Evolutionary conservation across 495 filamentous ascomycete genomes (phyloP).

Genomic region (Aspergillus olivimuriae): DNA sequence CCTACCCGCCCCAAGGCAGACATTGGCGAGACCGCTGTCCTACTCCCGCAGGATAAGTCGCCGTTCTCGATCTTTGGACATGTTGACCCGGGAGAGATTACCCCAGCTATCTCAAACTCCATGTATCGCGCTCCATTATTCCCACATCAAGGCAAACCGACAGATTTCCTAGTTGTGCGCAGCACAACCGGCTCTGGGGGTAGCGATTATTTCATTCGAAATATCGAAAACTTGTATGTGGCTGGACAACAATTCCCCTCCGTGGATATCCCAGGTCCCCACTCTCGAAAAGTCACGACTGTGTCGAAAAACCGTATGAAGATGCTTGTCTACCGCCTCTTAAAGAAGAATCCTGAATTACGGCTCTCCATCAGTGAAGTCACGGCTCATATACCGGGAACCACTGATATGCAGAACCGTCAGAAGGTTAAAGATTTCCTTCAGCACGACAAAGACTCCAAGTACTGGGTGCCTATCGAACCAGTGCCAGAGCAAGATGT

Average conservation of each 20-base stretch:
- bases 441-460: constrained; percentile 71
- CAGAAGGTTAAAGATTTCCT: constrained; percentile 98
- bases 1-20: constrained; percentile 65
- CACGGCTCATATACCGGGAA: constrained; percentile 80
- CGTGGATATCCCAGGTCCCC: constrained; percentile 84
- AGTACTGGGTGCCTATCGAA: constrained; percentile 80
- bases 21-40: constrained; percentile 77
- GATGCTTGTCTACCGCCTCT: constrained; percentile 85
- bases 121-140: constrained; percentile 96
- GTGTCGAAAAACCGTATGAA: constrained; percentile 91
- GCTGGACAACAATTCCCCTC: constrained; percentile 91
- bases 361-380: constrained; percentile 70
- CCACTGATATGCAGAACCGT: constrained; percentile 87
- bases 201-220: constrained; percentile 70
- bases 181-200: constrained; percentile 69
- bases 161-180: constrained; percentile 82
- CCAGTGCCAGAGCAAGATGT: constrained; percentile 66
- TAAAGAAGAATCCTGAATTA: constrained; percentile 64
- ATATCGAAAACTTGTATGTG: constrained; percentile 80
- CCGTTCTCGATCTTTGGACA: constrained; percentile 93
- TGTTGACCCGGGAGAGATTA: constrained; percentile 81
- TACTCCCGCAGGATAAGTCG: constrained; percentile 89
- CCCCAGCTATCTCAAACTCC: constrained; percentile 84
- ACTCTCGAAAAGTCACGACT: constrained; percentile 90
- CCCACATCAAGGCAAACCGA: constrained; percentile 68